Conservation (phyloP, 2,329 filamentous ascomycete genomes). For the Nemania sp. region DNA sequence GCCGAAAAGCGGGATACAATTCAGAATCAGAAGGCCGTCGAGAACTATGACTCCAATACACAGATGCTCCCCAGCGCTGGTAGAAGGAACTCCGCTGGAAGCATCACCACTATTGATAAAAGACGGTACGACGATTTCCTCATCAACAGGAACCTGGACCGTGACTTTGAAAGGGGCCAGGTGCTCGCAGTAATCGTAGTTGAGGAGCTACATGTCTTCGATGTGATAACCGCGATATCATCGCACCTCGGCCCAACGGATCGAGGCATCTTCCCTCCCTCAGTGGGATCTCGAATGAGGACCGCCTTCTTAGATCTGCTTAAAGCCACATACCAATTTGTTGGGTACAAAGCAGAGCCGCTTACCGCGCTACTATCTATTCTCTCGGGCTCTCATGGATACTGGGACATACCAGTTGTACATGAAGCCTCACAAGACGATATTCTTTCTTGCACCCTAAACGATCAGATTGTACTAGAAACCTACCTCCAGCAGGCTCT, state of each 20-base stretch:
- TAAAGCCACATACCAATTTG: slow-evolving; percentile 72
- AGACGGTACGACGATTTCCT: slow-evolving; percentile 70
- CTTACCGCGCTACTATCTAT: slow-evolving; percentile 74
- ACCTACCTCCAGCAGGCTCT: slow-evolving; percentile 75
- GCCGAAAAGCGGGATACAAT: slow-evolving; percentile 70
- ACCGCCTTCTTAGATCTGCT: slow-evolving; percentile 76
- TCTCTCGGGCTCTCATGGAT: slow-evolving; percentile 66
- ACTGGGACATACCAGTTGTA: slow-evolving; percentile 64
- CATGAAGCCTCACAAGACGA: slow-evolving; percentile 53
- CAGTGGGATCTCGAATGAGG: slow-evolving; percentile 73
- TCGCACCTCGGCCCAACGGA: slow-evolving; percentile 59
- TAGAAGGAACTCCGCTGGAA: slow-evolving; percentile 70
- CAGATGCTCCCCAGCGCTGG: slow-evolving; percentile 57
- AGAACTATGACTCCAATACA: slow-evolving; percentile 64
- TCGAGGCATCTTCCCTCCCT: slow-evolving; percentile 61
- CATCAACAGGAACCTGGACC: slow-evolving; percentile 61
- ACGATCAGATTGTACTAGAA: slow-evolving; percentile 68
- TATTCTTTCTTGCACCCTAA: slow-evolving; percentile 59
- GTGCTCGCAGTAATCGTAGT: slow-evolving; percentile 63
- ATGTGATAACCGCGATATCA: slow-evolving; percentile 65
- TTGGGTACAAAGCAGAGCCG: slow-evolving; percentile 80
- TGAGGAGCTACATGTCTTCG: slow-evolving; percentile 64
- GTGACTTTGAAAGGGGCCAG: slow-evolving; percentile 65
- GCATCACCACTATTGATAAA: slow-evolving; percentile 71
- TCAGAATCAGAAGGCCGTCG: slow-evolving; percentile 69